Percentiles rank a stretch among this genome's conserved stretches.
phyloP scores from a whole-genome alignment of 805 yeast species.

The Starmerella apicola region DNA sequence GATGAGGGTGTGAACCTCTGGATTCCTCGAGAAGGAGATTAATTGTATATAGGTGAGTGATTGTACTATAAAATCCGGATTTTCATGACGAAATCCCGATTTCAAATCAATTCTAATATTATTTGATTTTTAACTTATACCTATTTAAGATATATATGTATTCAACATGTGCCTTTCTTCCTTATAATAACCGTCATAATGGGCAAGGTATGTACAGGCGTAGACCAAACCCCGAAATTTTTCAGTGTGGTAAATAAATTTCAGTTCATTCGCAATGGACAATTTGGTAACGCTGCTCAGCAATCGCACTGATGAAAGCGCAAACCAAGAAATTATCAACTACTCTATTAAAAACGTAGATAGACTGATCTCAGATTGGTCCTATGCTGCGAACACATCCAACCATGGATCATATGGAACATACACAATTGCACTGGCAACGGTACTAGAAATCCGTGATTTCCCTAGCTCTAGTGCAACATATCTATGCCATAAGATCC shows the following conservation, averaged over 20 bases:
- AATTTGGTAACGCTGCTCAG: conserved; percentile 11
- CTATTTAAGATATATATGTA: neutral
- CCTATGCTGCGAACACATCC: conserved; percentile 20
- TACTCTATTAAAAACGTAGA: conserved; percentile 5
- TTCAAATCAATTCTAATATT: neutral
- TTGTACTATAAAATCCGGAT: too few species aligned
- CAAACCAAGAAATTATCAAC: conserved; percentile 3
- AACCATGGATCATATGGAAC: conserved; percentile 17
- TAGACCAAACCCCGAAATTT: neutral
- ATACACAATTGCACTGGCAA: conserved; percentile 16
- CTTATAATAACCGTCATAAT: too few species aligned
- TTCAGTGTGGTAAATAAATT: too few species aligned
- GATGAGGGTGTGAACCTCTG: conserved; percentile 41
- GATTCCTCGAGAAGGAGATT: conserved; percentile 19
- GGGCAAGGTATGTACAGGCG: neutral
- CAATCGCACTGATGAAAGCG: neutral
- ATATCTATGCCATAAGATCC: conserved; percentile 38
- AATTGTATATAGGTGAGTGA: too few species aligned
- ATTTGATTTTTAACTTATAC: neutral
- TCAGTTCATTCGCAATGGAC: too few species aligned
- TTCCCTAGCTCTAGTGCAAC: conserved; percentile 5
- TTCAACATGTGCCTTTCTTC: too few species aligned
- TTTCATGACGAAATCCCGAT: too few species aligned
- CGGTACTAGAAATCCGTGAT: conserved; percentile 4
- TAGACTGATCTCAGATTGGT: conserved; percentile 20